Evolutionary conservation across 352 stramenopile species (phyloP), one percentile per base, ranked within the genome.

Genomic region (Phytophthora capsici): DNA sequence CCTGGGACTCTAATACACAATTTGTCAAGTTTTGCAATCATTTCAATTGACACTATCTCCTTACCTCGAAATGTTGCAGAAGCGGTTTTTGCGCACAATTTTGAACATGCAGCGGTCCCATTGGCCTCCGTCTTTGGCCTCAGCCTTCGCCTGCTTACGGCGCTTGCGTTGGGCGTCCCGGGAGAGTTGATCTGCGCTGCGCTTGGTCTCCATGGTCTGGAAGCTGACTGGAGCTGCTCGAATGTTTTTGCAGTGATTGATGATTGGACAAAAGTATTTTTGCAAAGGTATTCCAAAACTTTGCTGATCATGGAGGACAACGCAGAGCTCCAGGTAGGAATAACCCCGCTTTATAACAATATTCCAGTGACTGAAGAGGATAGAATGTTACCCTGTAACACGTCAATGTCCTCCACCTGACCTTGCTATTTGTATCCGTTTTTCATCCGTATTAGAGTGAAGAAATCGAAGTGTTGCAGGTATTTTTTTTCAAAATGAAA

Each of bases 91-190:
- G 50, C 82, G 80, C 67, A 86, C 72, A 30, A 95, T 69, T 28
- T 74, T 78, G 61, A 93, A 93, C 83, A 93, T 89, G 67, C 87
- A 95, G 47, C 83, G 80, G 3, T 86, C 74, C 87, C 87, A 95
- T 53, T 86, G 66, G 30, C 77, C 84, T 4, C 54, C 66, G 19
- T 79, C 64, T 47, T 79, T 83, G 3, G 78, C 73, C 19, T 73
- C 54, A 6, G 61, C 45, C 70, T 95, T 95, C 1, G 66, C 58
- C 45, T 87, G 67, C 61, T 95, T 95, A 58, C 84, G 82, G 56
- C 85, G 77, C 71, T 84, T 82, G n/a, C 66, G 49, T 26, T 75
- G 50, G 46, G 59, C 49, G 37, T 70, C 57, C 22, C 64, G 52
- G 37, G 65, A 73, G 30, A 72, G 48, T 17, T 64, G 50, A 41